Percentiles rank a stretch among this genome's conserved stretches.
These are phyloP conservation scores for Strobilomyces confusus DNA, from an alignment of 768 basidiomycete species.

Conservation along the genomic window DNA sequence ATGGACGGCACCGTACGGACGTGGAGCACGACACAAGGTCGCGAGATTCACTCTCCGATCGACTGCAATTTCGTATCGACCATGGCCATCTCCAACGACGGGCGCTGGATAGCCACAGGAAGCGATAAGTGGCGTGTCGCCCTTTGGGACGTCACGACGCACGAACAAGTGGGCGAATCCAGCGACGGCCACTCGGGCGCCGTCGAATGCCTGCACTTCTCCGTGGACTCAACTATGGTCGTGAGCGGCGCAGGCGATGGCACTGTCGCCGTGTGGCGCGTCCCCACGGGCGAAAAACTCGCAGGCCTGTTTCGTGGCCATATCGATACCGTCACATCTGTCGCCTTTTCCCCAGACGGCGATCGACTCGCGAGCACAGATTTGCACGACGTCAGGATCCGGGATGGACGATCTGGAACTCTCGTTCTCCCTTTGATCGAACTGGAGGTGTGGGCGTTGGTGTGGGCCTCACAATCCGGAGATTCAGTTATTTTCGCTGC, in stretches of 20 bases:
- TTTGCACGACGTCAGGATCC: not conserved
- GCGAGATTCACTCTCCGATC: not conserved
- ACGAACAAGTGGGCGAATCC: not conserved
- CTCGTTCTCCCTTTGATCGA: not conserved
- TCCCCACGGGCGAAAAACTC: not conserved
- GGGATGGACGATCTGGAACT: not conserved
- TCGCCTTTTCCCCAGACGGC: conserved; percentile 3
- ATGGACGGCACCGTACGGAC: not conserved
- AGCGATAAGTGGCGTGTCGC: conserved; percentile 4
- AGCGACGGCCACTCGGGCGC: not conserved
- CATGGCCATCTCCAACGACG: conserved; percentile 5
- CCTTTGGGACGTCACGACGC: conserved; percentile 3
- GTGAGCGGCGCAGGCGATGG: conserved; percentile 3
- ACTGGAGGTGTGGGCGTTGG: not conserved
- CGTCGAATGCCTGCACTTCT: not conserved
- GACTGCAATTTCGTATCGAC: not conserved
- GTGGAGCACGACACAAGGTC: not conserved
- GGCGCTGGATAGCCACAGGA: conserved; percentile 8
- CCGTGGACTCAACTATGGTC: not conserved
- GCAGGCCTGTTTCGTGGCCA: conserved; percentile 1
- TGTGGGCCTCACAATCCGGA: not conserved
- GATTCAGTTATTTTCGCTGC: not conserved
- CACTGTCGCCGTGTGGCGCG: conserved; percentile 4
- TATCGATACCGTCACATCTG: not conserved
- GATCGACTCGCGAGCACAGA: conserved; percentile 1